Evolutionary conservation across 306 rosid genomes (phyloP), one percentile per base, ranked within the genome.

Genomic region (Castanospermum australe): DNA sequence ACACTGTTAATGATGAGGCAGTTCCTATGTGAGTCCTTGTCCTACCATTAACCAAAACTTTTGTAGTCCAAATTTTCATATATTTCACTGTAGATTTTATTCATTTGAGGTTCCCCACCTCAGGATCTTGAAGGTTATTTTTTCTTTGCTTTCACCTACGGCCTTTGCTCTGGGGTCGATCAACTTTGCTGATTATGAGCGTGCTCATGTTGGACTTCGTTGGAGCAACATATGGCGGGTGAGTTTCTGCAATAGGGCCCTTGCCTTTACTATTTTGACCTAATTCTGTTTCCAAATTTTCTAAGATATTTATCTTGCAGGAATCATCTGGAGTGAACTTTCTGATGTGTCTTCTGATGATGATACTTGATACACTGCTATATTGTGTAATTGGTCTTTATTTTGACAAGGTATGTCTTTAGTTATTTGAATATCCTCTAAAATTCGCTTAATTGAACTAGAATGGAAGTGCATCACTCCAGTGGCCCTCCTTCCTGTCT

Each of bases 191-290:
- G 99, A 94, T 82, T 94, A 94, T 82, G 99, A 94, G 87, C 97
- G 97, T 69, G 99, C 97, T 67, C 99, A 93, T 87, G 99, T 94
- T 82, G 99, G 99, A 75, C 97, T 94, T 81, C 97, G 97, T 35
- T 94, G 99, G 99, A 92, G 92, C 86, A 91, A 94, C 89, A 82
- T 92, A 72, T 94, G 99, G 99, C 86, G 91, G 82, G 99, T 88
- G 80, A 75, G 80, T 78, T 71, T 81, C 71, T 55, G 41, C 54
- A 57, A 5, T 68, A 80, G 33, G 55, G 41, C 48, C 11, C 48
- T 75, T 57, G 45, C 36, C 48, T 73, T 73, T 72, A 21, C 52
- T 79, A 54, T 30, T 35, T 71, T 38, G 28, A n/a, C 72, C 14
- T 5, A 67, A 24, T 24, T 38, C 47, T 61, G 14, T 20, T 20